These are phyloP conservation scores for Phytophthora multivora DNA, from an alignment of 352 stramenopile species.

Conservation along the genomic window DNA sequence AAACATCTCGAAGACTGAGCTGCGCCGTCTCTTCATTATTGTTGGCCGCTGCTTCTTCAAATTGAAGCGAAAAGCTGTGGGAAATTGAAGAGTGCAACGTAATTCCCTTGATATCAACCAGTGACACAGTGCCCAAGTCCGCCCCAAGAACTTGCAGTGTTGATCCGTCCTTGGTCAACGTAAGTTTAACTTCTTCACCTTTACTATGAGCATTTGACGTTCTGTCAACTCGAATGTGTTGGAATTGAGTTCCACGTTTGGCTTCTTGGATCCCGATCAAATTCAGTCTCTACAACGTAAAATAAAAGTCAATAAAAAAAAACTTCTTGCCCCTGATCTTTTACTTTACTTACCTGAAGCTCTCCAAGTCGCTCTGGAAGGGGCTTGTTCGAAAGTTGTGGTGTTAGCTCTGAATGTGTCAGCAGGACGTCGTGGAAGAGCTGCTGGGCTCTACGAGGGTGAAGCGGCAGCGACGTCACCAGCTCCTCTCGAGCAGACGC, in stretches of 20 bases:
- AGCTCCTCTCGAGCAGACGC: not conserved
- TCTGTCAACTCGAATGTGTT: conserved; percentile 3
- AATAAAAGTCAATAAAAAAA: not conserved
- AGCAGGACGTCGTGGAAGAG: conserved; percentile 44
- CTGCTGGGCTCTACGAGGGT: conserved; percentile 40
- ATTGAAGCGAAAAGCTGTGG: conserved; percentile 22
- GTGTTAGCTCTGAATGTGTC: conserved; percentile 21
- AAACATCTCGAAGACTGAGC: not conserved
- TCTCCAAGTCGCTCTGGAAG: conserved; percentile 35
- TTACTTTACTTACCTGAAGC: conserved; percentile 29
- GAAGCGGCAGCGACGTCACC: conserved; percentile 29
- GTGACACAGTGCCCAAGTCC: not conserved
- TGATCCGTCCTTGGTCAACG: conserved; percentile 22
- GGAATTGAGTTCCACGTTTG: conserved; percentile 36
- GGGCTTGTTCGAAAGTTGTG: conserved; percentile 21
- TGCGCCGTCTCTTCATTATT: not conserved
- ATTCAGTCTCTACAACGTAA: conserved; percentile 17
- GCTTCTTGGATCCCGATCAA: conserved; percentile 33
- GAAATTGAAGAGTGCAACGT: not conserved
- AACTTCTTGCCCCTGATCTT: too few relatives aligned
- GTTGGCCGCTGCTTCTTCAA: not conserved
- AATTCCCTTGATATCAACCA: conserved; percentile 21
- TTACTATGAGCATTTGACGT: not conserved
- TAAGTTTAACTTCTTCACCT: conserved; percentile 7
- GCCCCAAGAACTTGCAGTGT: not conserved